Evolutionary conservation across 1,139 yeast genomes (phyloP), one percentile per base, ranked within the genome.

Genomic region (Hyphopichia fennica): DNA sequence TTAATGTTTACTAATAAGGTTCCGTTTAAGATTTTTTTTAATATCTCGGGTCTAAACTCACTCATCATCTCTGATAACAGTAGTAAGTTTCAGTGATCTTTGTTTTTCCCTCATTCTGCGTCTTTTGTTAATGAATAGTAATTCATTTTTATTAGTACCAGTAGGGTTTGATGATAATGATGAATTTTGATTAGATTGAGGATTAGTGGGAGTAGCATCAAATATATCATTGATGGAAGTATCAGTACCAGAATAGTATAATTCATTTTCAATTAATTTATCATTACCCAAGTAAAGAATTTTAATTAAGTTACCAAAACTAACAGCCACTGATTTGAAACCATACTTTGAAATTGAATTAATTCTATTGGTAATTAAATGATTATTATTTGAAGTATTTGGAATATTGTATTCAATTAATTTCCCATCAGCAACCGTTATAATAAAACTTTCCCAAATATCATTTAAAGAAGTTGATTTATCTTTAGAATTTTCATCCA

Each of bases 361-460:
- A 65, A 75, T 56, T 69, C 77, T 45, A 72, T 79, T 49, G 70
- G 63, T 46, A 72, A 65, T 43, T 34, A 56, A 48, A 30, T 46
- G 43, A 6, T 45, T 36, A 19, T 50, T 41, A 9, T 67, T 65
- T 4, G 64, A 56, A 8, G 67, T 65, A 35, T 71, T 71, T 15
- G 30, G 37, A 39, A 86, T 77, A 39, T 77, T 79, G 55, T 84
- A 85, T 42, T 70, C 72, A 15, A 77, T 67, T 14, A 84, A 70
- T 38, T 75, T 74, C 0, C 96, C 95, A 45, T 77, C 76, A 19
- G 81, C 79, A 3, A 78, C 73, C 0, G 72, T 63, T 67, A 88
- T 77, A 1, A 89, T 82, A 76, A 89, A 88, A 0, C 95, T 95
- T 60, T 86, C 90, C 91, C 95, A 87, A 6, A 77, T 49, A 42